Evolutionary conservation across 2,329 filamentous ascomycete genomes (phyloP).

Genomic region (Pseudocercospora eumusae): DNA sequence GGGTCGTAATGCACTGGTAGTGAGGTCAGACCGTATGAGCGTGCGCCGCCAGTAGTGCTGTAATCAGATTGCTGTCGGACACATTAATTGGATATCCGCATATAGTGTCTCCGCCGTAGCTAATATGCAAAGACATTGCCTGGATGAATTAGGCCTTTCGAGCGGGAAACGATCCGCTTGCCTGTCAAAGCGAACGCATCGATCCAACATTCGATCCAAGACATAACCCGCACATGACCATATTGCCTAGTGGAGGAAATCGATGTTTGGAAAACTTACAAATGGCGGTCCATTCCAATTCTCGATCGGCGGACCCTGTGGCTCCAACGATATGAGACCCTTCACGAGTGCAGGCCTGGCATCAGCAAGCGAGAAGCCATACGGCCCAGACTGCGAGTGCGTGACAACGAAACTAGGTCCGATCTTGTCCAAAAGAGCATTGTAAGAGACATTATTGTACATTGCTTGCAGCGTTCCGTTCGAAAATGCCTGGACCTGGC

Average conservation of each 20-base stretch:
- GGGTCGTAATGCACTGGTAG: slow-evolving; percentile 41
- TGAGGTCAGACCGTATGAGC: slow-evolving; percentile 41
- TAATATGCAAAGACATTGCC: background rate
- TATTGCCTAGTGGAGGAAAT: background rate
- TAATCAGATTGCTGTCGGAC: slow-evolving; percentile 4
- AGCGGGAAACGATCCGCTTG: background rate
- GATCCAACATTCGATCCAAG: background rate
- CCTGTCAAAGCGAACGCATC: background rate
- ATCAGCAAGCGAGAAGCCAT: slow-evolving; percentile 54
- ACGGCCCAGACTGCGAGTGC: slow-evolving; percentile 53
- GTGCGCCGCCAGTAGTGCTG: slow-evolving; percentile 21
- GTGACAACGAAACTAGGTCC: slow-evolving; percentile 51
- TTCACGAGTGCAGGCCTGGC: slow-evolving; percentile 51
- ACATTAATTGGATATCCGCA: background rate
- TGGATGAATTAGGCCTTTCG: background rate
- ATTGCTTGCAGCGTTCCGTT: slow-evolving; percentile 39
- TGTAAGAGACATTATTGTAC: slow-evolving; percentile 21
- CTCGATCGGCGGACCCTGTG: slow-evolving; percentile 55
- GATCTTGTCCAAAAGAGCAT: slow-evolving; percentile 47
- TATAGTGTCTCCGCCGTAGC: background rate
- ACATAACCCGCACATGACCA: background rate
- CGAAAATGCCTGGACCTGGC: slow-evolving; percentile 44
- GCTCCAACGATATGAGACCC: slow-evolving; percentile 56
- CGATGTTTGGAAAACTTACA: background rate
- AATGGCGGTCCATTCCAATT: slow-evolving; percentile 28